Evolutionary conservation across 164 flowering plant genomes (phyloP), one percentile per base, ranked within the genome.

Genomic region (Echeveria elegans): DNA sequence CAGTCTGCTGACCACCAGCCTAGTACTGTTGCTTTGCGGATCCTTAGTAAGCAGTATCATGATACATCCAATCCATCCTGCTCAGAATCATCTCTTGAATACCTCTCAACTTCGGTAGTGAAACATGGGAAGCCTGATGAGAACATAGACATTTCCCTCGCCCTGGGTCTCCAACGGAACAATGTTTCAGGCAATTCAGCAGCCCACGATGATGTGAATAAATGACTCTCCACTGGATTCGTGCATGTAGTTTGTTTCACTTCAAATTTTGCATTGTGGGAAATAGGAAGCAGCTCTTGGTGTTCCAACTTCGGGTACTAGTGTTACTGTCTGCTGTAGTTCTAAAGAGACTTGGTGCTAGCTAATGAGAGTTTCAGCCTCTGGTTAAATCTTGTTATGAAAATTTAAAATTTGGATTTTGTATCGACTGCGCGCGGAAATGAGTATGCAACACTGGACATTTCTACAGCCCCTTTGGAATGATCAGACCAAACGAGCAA

Each of bases 161-260:
- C 72, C 16, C 40, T 75, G 19, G 72, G 72, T 10, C 74, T 75
- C 34, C 53, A 69, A 50, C 77, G 65, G 40, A 69, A 62, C 16
- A 21, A 68, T 34, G 67, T 63, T 60, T 34, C 64, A 63, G 26
- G 24, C 32, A 9, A 34, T 60, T 0, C 14, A 9, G 68, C 40
- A 45, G 24, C 32, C 47, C 11, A 43, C 60, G 3, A 16, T 50
- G 30, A 56, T 61, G 61, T 24, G 26, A 10, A 31, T 43, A 58
- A 64, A n/a, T 59, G 64, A 63, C 24, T 38, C 56, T 69, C 18
- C 4, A 19, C 70, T 53, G 19, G 56, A 21, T 15, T 14, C 18
- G n/a, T 48, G 53, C 28, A 24, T 50, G 6, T 21, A 21, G 2
- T 23, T 0, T 15, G 11, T 40, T 15, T 40, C 2, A 11, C 45